Conservation (phyloP, 2,329 filamentous ascomycete species). For the Penicillium sp. region DNA sequence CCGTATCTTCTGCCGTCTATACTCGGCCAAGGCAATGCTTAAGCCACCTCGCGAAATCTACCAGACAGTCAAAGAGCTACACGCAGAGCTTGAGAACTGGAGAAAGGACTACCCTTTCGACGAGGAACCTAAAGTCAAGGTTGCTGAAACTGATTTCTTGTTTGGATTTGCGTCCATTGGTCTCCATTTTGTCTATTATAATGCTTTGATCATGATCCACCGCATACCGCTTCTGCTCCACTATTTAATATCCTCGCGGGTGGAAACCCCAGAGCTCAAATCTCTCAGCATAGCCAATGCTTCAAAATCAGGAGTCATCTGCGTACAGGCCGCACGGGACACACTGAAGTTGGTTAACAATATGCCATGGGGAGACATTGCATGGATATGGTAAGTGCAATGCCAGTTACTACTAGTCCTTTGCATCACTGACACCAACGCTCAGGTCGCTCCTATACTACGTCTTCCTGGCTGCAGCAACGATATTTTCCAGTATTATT, state of each 20-base stretch:
- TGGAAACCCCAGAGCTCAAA: conserved; percentile 34
- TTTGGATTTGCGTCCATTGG: conserved; percentile 85
- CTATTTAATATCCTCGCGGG: conserved; percentile 74
- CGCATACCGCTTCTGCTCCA: conserved; percentile 92
- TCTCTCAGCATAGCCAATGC: conserved; percentile 74
- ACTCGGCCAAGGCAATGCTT: conserved; percentile 80
- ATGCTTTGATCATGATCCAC: conserved; percentile 91
- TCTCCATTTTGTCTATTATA: conserved; percentile 91
- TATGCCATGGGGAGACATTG: conserved; percentile 85
- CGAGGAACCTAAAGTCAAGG: conserved; percentile 82
- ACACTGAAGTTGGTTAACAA: conserved; percentile 90
- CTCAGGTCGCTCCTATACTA: conserved; percentile 80
- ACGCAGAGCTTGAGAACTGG: conserved; percentile 81
- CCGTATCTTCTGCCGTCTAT: conserved; percentile 82
- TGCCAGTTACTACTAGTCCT: neutral
- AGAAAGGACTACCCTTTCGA: conserved; percentile 84
- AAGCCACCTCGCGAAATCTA: conserved; percentile 75
- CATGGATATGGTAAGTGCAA: conserved; percentile 75
- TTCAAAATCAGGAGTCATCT: conserved; percentile 79
- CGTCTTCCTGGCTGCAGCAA: conserved; percentile 85
- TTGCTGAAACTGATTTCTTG: conserved; percentile 78
- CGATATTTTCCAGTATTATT: conserved; percentile 85
- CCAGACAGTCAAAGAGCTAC: conserved; percentile 84
- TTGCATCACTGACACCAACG: neutral
- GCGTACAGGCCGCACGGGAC: conserved; percentile 80